Evolutionary conservation across 2,329 filamentous ascomycete species (phyloP).

Genomic region (Diaporthe sp.): DNA sequence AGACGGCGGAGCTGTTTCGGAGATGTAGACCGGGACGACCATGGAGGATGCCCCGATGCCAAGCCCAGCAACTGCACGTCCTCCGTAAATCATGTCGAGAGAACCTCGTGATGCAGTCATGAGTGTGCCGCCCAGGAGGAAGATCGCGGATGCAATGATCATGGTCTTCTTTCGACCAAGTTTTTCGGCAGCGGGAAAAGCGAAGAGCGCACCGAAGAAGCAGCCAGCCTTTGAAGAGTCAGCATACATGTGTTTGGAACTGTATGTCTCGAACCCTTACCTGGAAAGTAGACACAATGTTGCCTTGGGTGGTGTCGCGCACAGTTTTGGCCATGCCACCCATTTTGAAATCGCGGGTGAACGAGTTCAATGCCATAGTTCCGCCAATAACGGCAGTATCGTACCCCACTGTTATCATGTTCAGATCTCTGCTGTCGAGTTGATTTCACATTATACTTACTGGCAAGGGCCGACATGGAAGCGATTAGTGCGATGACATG

Average conservation of each 20-base stretch:
- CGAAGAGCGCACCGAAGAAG: conserved; percentile 39
- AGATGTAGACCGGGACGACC: conserved; percentile 49
- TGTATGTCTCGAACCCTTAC: neutral
- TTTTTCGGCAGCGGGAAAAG: conserved; percentile 42
- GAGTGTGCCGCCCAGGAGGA: conserved; percentile 44
- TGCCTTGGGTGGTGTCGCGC: conserved; percentile 38
- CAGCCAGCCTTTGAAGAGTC: conserved; percentile 38
- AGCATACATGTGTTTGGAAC: neutral
- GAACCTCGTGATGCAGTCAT: conserved; percentile 46
- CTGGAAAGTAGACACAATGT: conserved; percentile 40
- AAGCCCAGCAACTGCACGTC: conserved; percentile 62
- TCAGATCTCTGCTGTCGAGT: neutral
- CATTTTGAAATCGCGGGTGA: conserved; percentile 57
- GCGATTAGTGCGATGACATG: conserved; percentile 14
- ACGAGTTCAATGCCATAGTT: conserved; percentile 69
- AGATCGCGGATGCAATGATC: conserved; percentile 42
- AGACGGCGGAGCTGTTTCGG: conserved; percentile 68
- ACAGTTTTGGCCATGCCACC: conserved; percentile 2
- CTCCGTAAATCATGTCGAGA: conserved; percentile 43
- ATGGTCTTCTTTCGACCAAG: conserved; percentile 46
- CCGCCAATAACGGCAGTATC: conserved; percentile 75
- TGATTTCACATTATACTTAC: neutral
- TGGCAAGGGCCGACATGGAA: conserved; percentile 19
- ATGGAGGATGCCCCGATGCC: conserved; percentile 60
- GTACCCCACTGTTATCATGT: conserved; percentile 66